Percentiles rank a stretch among this genome's conserved stretches.
Evolutionary conservation across 441 rosid species (phyloP).

Genomic region (Biscutella laevigata): DNA sequence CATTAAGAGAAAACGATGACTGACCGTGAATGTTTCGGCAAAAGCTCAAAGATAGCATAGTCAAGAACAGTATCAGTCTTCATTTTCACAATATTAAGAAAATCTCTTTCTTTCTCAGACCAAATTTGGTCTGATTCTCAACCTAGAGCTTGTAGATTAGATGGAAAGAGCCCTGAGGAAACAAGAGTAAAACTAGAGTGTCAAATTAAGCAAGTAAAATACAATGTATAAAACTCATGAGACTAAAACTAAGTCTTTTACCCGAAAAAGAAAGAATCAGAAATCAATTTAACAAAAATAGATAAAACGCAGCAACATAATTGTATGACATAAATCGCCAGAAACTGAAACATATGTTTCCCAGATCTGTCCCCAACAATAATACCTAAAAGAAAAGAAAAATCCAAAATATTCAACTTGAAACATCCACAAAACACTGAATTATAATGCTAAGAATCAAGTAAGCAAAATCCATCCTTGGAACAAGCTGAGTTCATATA

Average conservation of each 20-base stretch:
- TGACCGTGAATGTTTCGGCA: slow-evolving; percentile 68
- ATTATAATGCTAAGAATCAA: background rate
- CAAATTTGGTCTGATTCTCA: too few relatives aligned
- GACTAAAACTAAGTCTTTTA: too few relatives aligned
- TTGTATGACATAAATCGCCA: background rate
- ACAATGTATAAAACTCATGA: too few relatives aligned
- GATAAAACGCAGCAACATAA: background rate
- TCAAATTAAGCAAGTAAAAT: too few relatives aligned
- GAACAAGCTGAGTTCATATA: background rate
- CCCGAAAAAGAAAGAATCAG: background rate
- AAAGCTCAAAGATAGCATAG: slow-evolving; percentile 74
- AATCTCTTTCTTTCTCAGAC: background rate
- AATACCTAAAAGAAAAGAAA: background rate
- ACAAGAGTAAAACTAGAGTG: too few relatives aligned
- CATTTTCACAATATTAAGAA: slow-evolving; percentile 41
- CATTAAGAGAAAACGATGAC: slow-evolving; percentile 13
- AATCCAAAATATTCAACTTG: background rate
- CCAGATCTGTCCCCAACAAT: slow-evolving; percentile 22
- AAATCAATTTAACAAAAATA: background rate
- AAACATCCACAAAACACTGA: background rate
- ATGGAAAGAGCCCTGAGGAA: too few relatives aligned
- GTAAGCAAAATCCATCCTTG: background rate
- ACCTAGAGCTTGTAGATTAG: too few relatives aligned
- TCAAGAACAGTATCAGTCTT: slow-evolving; percentile 57
- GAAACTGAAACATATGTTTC: slow-evolving; percentile 9